Evolutionary conservation across 306 rosid species (phyloP), one percentile per base, ranked within the genome.

Genomic region (Gastrolobium villosum): DNA sequence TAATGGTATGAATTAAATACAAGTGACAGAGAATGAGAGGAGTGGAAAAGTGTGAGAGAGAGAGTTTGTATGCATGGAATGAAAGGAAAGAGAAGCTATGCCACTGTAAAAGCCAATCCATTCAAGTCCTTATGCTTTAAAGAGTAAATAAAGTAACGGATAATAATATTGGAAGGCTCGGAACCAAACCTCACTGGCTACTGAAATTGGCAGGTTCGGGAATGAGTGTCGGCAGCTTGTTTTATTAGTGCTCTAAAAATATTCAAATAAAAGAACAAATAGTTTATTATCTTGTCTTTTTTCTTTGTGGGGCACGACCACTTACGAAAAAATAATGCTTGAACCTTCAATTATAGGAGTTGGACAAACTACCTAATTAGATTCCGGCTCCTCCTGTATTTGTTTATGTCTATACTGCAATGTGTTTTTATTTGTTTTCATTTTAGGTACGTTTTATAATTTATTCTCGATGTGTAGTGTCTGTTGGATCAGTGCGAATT

Each of bases 171-270:
- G 71, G 44, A 40, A 62, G 85, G 81, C 53, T 62, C n/a, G 77
- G 76, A 72, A 65, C 75, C 79, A 80, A 68, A 72, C 84, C 79
- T 34, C 57, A 52, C 34, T 35, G 62, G 68, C 66, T 49, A 54
- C 67, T 40, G 57, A 65, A 74, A 41, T 46, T 65, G 75, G 36
- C 35, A 46, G 72, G 84, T 52, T 55, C 65, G 80, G 68, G 71
- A 54, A 49, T 28, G 74, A 76, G 89, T 88, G 94, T 90, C 94
- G 94, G 94, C 94, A 88, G 89, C 86, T 14, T 59, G 31, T 71
- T 57, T 48, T 65, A 7, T 55, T 54, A 31, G 57, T 63, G 6
- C 15, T 30, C 5, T 9, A 1, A 36, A 45, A 74, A 36, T 74
- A 61, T 41, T 6, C 10, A 20, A 69, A 49, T 44, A 32, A 73